phyloP scores from a whole-genome alignment of 2,329 filamentous ascomycete species.

The Alternaria solani region DNA sequence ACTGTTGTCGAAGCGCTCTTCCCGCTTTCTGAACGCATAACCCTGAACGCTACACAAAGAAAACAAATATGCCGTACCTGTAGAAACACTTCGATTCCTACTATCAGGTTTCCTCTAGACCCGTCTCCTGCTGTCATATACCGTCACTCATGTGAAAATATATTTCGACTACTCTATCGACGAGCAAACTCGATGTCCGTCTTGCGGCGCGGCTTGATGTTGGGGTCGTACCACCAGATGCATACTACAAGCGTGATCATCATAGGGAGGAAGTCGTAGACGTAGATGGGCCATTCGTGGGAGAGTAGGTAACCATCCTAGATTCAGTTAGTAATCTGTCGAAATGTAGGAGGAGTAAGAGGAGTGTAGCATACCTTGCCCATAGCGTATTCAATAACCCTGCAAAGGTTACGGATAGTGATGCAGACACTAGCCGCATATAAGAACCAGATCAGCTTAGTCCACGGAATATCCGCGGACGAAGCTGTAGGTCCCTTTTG shows the following conservation, averaged over 20 bases:
- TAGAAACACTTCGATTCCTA: neutral
- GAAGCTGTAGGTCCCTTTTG: conserved; percentile 38
- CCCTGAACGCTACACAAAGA: conserved; percentile 1
- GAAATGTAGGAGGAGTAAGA: neutral
- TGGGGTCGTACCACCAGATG: conserved; percentile 37
- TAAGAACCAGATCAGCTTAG: conserved; percentile 45
- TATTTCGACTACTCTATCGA: neutral
- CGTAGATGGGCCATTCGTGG: conserved; percentile 38
- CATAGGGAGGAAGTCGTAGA: conserved; percentile 43
- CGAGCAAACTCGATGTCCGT: conserved; percentile 29
- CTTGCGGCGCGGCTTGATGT: conserved; percentile 32
- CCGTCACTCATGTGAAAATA: no score
- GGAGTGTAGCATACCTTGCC: conserved; percentile 28
- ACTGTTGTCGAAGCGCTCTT: neutral
- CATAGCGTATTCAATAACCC: conserved; percentile 57
- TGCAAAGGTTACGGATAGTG: conserved; percentile 57
- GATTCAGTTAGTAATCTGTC: conserved; percentile 8
- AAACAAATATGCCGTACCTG: neutral
- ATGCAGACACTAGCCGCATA: conserved; percentile 55
- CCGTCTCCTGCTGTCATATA: neutral
- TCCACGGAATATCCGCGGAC: conserved; percentile 42
- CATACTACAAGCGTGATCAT: conserved; percentile 32
- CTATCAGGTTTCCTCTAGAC: neutral
- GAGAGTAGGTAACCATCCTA: conserved; percentile 37
- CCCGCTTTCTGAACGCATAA: neutral